Conservation (phyloP, 2,329 filamentous ascomycete genomes). For the Scedosporium dehoogii region DNA sequence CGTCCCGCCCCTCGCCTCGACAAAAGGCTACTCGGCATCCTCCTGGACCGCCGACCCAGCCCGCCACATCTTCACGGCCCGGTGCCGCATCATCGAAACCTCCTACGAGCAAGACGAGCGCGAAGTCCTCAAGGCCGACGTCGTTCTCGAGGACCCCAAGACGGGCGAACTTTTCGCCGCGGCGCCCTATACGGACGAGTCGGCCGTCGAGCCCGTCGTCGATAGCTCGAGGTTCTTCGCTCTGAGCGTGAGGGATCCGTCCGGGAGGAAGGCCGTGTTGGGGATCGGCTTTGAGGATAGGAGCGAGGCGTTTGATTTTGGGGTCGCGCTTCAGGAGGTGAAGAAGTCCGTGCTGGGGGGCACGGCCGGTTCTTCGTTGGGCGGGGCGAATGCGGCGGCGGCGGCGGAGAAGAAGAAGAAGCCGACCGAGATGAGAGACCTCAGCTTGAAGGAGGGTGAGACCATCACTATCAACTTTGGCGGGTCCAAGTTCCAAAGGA, state of each 20-base stretch:
- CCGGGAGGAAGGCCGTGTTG: slow-evolving; percentile 65
- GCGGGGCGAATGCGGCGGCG: slow-evolving; percentile 23
- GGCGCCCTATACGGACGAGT: slow-evolving; percentile 59
- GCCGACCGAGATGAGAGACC: slow-evolving; percentile 54
- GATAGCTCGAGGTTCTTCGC: slow-evolving; percentile 83
- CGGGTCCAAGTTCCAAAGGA: slow-evolving; percentile 32
- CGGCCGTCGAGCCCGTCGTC: slow-evolving; percentile 64
- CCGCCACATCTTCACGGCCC: slow-evolving; percentile 76
- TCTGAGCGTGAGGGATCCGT: slow-evolving; percentile 65
- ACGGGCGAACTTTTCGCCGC: slow-evolving; percentile 73
- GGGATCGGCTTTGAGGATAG: slow-evolving; percentile 84
- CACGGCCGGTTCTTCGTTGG: slow-evolving; percentile 31
- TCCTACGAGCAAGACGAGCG: slow-evolving; percentile 44
- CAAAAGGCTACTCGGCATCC: slow-evolving; percentile 68
- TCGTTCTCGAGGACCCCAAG: slow-evolving; percentile 67
- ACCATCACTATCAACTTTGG: slow-evolving; percentile 60
- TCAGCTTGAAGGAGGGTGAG: slow-evolving; percentile 80
- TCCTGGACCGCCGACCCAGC: slow-evolving; percentile 64
- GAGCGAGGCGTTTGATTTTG: slow-evolving; percentile 77
- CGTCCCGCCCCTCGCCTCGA: slow-evolving; percentile 69
- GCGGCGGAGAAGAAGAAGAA: slow-evolving; percentile 25
- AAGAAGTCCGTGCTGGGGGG: slow-evolving; percentile 55
- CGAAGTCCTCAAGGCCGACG: slow-evolving; percentile 52
- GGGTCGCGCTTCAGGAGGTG: slow-evolving; percentile 69
- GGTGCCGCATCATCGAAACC: slow-evolving; percentile 70